These are phyloP conservation scores for Hansenula sp. DNA, from an alignment of 1,139 yeast species.

Conservation along the genomic window DNA sequence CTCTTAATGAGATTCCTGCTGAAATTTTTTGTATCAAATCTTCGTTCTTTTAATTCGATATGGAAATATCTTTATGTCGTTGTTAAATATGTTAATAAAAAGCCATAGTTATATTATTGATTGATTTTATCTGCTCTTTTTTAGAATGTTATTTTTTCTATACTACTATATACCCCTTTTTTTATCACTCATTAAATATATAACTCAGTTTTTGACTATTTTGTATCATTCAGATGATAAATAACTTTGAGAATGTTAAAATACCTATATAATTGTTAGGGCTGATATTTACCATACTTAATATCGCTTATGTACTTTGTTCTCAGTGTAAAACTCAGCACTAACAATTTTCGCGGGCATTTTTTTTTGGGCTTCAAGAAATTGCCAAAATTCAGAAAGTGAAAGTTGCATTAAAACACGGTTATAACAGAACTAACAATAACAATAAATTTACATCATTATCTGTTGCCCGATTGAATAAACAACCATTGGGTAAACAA, in stretches of 20 bases:
- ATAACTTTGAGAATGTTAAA: no score
- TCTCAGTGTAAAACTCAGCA: slow-evolving; percentile 3
- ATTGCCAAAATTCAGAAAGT: neutral
- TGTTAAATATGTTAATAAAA: neutral
- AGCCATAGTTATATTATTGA: neutral
- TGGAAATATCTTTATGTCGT: neutral
- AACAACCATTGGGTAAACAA: neutral
- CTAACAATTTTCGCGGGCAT: neutral
- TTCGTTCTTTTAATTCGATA: neutral
- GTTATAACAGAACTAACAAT: neutral
- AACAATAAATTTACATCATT: neutral
- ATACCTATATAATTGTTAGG: no score
- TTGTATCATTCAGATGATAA: no score
- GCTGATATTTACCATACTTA: neutral
- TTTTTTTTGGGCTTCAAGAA: neutral
- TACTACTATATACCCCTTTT: no score
- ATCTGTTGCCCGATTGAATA: neutral
- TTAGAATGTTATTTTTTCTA: no score
- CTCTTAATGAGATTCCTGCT: slow-evolving; percentile 1
- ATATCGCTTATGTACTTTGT: neutral
- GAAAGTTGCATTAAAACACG: slow-evolving; percentile 2
- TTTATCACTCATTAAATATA: no score
- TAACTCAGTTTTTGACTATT: no score
- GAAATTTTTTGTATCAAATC: neutral
- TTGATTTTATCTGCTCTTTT: no score